These are phyloP conservation scores for Straminergon stramineum DNA, from an alignment of 225 moss, liverwort and hornwort genomes.

Conservation along the genomic window DNA sequence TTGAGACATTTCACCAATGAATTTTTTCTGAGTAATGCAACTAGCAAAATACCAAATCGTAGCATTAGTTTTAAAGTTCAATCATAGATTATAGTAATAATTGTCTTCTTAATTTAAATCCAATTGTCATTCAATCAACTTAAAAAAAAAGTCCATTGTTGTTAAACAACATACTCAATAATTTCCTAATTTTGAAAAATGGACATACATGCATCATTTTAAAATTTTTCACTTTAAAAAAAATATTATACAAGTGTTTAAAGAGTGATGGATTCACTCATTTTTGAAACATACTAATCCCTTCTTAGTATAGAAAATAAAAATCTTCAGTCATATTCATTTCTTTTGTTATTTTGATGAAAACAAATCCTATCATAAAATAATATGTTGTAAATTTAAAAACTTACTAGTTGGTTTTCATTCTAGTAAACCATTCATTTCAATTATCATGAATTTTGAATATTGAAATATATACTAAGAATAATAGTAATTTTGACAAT, in stretches of 20 bases:
- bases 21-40: not conserved
- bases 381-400: not conserved
- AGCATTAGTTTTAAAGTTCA: not conserved
- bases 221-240: not conserved
- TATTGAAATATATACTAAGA: not conserved
- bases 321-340: not conserved
- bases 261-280: not conserved
- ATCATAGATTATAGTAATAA: not conserved
- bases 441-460: no score
- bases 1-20: not conserved
- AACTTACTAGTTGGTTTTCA: not conserved
- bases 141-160: rapidly evolving
- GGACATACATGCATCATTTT: not conserved
- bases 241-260: not conserved
- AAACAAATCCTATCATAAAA: not conserved
- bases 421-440: not conserved
- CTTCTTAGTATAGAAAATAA: not conserved
- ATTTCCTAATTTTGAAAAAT: no score
- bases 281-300: not conserved
- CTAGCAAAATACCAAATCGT: not conserved
- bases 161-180: not conserved
- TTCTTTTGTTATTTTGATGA: not conserved
- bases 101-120: not conserved
- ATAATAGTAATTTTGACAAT: not conserved
- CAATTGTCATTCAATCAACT: not conserved